Evolutionary conservation across 2,329 filamentous ascomycete species (phyloP).

Genomic region (Trichoderma simmonsii): DNA sequence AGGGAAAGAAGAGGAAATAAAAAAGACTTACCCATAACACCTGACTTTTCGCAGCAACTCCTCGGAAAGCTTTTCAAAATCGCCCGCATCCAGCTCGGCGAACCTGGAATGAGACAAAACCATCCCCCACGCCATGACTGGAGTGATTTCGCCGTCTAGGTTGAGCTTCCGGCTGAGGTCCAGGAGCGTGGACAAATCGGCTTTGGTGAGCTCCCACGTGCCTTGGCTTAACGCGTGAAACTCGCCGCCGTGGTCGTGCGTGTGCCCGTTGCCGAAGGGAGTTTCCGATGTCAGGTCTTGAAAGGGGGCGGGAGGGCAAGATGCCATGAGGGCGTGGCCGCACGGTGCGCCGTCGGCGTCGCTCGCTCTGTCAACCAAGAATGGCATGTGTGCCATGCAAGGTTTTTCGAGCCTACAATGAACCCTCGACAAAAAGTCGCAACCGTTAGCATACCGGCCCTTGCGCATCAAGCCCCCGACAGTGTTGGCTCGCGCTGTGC

Average conservation of each 20-base stretch:
- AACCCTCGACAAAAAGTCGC: constrained; percentile 35
- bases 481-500: constrained; percentile 19
- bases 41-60: constrained; percentile 77
- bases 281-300: constrained; percentile 47
- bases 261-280: constrained; percentile 50
- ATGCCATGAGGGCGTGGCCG: constrained; percentile 91
- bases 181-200: constrained; percentile 75
- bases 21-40: constrained; percentile 81
- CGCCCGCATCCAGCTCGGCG: constrained; percentile 59
- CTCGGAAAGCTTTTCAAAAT: constrained; percentile 69
- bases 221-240: constrained; percentile 51
- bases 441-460: constrained; percentile 43
- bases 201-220: constrained; percentile 75
- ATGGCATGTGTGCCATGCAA: constrained; percentile 88
- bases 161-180: constrained; percentile 80
- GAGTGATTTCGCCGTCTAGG: constrained; percentile 86
- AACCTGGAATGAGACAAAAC: constrained; percentile 71
- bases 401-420: constrained; percentile 77
- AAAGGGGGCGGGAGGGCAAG: constrained; percentile 71
- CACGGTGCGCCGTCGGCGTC: constrained; percentile 66
- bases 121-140: constrained; percentile 91
- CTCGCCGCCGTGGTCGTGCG: constrained; percentile 30
- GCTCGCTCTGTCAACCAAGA: constrained; percentile 61
- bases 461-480: constrained; percentile 19
- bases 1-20: neutral